A percentile compares a stretch with the other conserved stretches of the same genome.
These are phyloP conservation scores for Xerocomus amazonicus DNA, from an alignment of 1,284 basidiomycete species.

Conservation along the genomic window DNA sequence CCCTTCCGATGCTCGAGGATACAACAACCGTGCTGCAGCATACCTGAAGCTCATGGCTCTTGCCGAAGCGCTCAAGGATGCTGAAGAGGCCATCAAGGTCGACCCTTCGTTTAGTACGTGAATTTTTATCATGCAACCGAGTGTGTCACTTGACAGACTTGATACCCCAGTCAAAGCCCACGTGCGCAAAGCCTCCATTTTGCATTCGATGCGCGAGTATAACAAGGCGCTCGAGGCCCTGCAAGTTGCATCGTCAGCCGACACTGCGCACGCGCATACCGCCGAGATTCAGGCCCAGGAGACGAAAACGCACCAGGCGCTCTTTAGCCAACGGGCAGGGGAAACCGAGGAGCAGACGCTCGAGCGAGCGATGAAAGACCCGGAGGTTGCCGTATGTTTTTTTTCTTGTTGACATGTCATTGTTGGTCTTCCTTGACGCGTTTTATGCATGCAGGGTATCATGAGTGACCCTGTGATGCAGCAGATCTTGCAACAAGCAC, in stretches of 20 bases:
- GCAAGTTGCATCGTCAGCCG: conserved; percentile 72
- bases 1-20: conserved; percentile 86
- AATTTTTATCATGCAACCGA: neutral
- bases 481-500: conserved; percentile 93
- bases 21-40: conserved; percentile 96
- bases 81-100: conserved; percentile 88
- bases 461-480: conserved; percentile 90
- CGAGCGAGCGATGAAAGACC: conserved; percentile 94
- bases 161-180: conserved; percentile 81
- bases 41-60: conserved; percentile 95
- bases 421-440: neutral
- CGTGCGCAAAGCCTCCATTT: conserved; percentile 88
- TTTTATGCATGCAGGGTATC: conserved; percentile 50
- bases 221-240: conserved; percentile 81
- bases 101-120: conserved; percentile 79
- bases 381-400: conserved; percentile 82
- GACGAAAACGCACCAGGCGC: conserved; percentile 76
- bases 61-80: conserved; percentile 96
- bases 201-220: conserved; percentile 90
- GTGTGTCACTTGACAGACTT: neutral
- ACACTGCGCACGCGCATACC: conserved; percentile 75
- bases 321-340: conserved; percentile 77
- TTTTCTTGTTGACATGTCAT: neutral
- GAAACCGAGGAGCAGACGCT: conserved; percentile 95
- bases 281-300: conserved; percentile 80